Evolutionary conservation across 352 stramenopile genomes (phyloP).

Genomic region (Aphanomyces euteiches): DNA sequence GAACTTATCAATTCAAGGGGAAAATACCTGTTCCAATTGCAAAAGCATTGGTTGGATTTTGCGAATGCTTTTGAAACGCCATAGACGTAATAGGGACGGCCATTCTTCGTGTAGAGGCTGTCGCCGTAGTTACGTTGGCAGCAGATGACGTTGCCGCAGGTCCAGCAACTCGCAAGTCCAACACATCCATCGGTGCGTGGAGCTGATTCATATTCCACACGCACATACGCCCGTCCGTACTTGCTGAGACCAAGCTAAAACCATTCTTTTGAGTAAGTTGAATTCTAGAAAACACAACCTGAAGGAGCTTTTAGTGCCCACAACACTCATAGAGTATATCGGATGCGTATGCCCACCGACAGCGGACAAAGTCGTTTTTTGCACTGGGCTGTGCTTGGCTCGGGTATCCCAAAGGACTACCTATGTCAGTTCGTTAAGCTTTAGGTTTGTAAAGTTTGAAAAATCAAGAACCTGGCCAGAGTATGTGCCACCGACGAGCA

Average conservation of each 20-base stretch:
- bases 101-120: slow-evolving; percentile 77
- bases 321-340: slow-evolving; percentile 82
- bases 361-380: slow-evolving; percentile 77
- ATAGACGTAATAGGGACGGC: slow-evolving; percentile 79
- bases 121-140: slow-evolving; percentile 56
- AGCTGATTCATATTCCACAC: slow-evolving; percentile 83
- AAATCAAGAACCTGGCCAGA: slow-evolving; percentile 49
- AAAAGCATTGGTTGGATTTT: slow-evolving; percentile 51
- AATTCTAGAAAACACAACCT: slow-evolving; percentile 40
- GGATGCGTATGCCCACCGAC: slow-evolving; percentile 76
- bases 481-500: slow-evolving; percentile 84
- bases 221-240: slow-evolving; percentile 81
- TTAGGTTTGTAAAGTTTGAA: not conserved
- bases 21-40: slow-evolving; percentile 70
- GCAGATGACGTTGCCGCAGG: slow-evolving; percentile 50
- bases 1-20: not conserved
- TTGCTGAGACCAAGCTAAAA: slow-evolving; percentile 72
- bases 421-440: not conserved
- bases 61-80: slow-evolving; percentile 75
- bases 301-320: slow-evolving; percentile 76
- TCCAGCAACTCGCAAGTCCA: slow-evolving; percentile 71
- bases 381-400: slow-evolving; percentile 71
- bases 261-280: slow-evolving; percentile 8
- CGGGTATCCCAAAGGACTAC: slow-evolving; percentile 85
- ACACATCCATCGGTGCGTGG: slow-evolving; percentile 76